phyloP scores from a whole-genome alignment of 2,329 filamentous ascomycete genomes.

The Ophiostoma sp. region DNA sequence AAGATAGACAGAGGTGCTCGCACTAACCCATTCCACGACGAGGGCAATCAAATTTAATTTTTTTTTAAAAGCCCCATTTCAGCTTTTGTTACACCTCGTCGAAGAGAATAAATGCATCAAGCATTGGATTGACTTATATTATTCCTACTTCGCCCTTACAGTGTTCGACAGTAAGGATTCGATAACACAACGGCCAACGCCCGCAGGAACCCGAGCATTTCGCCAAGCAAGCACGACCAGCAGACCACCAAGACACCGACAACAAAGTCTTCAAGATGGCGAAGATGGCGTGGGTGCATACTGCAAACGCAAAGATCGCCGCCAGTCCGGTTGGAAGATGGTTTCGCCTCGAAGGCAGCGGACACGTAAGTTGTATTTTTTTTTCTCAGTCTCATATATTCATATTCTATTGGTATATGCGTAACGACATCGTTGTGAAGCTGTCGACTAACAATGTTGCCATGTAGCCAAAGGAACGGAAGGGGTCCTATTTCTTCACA shows the following conservation, averaged over 20 bases:
- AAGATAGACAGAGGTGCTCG: not conserved
- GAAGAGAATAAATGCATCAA: not conserved
- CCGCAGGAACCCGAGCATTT: not conserved
- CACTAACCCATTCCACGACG: not conserved
- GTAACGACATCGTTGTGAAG: not conserved
- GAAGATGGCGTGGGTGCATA: slow-evolving; percentile 41
- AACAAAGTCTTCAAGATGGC: not conserved
- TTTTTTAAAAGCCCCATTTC: not conserved
- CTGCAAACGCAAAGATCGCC: slow-evolving; percentile 54
- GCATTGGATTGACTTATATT: not conserved
- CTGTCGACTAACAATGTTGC: slow-evolving; percentile 32
- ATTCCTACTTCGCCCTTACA: not conserved
- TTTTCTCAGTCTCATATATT: not conserved
- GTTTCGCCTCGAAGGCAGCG: slow-evolving; percentile 76
- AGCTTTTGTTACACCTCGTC: not conserved
- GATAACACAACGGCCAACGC: not conserved
- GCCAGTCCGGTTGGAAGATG: slow-evolving; percentile 60
- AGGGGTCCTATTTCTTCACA: slow-evolving; percentile 67
- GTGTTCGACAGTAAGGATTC: not conserved
- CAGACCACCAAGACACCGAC: slow-evolving; percentile 5
- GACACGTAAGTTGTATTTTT: slow-evolving; percentile 54
- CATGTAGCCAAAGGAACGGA: slow-evolving; percentile 47
- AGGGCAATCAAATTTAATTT: not conserved
- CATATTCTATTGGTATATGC: not conserved
- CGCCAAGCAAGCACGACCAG: slow-evolving; percentile 3